These are phyloP conservation scores for Cyclotella atomus DNA, from an alignment of 108 stramenopile genomes.

Conservation along the genomic window DNA sequence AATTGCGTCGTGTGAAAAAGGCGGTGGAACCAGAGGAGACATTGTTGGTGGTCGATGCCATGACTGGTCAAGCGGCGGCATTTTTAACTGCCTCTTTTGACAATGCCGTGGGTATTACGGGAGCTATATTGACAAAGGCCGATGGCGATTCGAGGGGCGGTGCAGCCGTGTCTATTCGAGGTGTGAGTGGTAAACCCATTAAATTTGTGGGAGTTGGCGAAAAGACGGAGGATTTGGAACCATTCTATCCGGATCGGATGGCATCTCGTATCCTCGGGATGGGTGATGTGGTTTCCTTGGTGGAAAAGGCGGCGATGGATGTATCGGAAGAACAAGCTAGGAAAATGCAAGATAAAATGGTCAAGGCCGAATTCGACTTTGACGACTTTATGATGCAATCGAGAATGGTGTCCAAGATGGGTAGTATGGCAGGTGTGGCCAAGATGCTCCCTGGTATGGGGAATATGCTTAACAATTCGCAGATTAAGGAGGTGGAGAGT, in stretches of 20 bases:
- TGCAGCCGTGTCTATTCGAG: slow-evolving; percentile 92
- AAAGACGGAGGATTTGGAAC: slow-evolving; percentile 88
- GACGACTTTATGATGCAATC: slow-evolving; percentile 93
- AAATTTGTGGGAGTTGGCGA: slow-evolving; percentile 97
- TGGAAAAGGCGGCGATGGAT: slow-evolving; percentile 93
- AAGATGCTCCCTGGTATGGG: slow-evolving; percentile 97
- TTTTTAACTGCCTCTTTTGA: slow-evolving; percentile 93
- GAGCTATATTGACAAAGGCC: slow-evolving; percentile 93
- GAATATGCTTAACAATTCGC: slow-evolving; percentile 65
- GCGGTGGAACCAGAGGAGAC: slow-evolving; percentile 89
- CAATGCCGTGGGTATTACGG: slow-evolving; percentile 91
- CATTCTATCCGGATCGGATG: slow-evolving; percentile 98
- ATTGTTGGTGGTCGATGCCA: slow-evolving; percentile 96
- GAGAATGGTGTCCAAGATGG: slow-evolving; percentile 87
- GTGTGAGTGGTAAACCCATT: slow-evolving; percentile 94
- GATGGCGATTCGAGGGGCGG: slow-evolving; percentile 97
- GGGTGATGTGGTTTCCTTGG: slow-evolving; percentile 95
- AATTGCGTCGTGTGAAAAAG: slow-evolving; percentile 84
- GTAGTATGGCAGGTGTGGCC: slow-evolving; percentile 87
- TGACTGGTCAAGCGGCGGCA: slow-evolving; percentile 98
- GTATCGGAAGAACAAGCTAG: slow-evolving; percentile 88
- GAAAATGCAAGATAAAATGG: slow-evolving; percentile 88
- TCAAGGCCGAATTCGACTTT: slow-evolving; percentile 90
- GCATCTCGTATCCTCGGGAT: slow-evolving; percentile 95
- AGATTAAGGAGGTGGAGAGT: slow-evolving; percentile 72